Evolutionary conservation across 257 asterid species (phyloP).

Genomic region (Solanum medicagineum): DNA sequence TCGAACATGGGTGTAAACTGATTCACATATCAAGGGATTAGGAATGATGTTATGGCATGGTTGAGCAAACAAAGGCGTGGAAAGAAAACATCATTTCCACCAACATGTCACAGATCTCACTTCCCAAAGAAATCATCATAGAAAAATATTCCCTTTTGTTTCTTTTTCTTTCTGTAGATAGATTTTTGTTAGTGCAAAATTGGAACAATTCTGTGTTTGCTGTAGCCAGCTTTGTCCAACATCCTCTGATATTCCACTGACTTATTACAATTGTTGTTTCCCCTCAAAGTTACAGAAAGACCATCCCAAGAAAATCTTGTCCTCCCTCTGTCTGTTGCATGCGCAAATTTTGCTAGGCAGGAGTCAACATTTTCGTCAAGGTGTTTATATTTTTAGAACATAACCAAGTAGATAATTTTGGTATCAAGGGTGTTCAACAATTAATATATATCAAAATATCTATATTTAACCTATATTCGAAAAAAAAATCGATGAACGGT

Average conservation of each 20-base stretch:
- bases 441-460: no score
- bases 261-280: slow-evolving; percentile 14
- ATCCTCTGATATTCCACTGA: neutral
- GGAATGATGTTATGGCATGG: neutral
- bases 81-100: neutral
- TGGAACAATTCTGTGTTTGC: neutral
- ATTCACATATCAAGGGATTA: neutral
- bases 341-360: neutral
- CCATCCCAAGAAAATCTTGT: neutral
- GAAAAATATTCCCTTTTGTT: neutral
- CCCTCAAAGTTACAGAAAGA: slow-evolving; percentile 15
- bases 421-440: no score
- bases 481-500: no score
- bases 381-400: no score
- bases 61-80: neutral
- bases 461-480: no score
- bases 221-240: slow-evolving; percentile 1
- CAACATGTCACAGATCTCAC: neutral
- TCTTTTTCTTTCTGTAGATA: neutral
- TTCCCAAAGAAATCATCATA: neutral
- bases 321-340: neutral
- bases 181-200: neutral
- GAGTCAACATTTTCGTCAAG: no score
- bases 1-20: rapidly evolving
- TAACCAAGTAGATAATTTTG: no score